phyloP scores from a whole-genome alignment of 2,329 filamentous ascomycete species.

The Xylariaceae sp. region DNA sequence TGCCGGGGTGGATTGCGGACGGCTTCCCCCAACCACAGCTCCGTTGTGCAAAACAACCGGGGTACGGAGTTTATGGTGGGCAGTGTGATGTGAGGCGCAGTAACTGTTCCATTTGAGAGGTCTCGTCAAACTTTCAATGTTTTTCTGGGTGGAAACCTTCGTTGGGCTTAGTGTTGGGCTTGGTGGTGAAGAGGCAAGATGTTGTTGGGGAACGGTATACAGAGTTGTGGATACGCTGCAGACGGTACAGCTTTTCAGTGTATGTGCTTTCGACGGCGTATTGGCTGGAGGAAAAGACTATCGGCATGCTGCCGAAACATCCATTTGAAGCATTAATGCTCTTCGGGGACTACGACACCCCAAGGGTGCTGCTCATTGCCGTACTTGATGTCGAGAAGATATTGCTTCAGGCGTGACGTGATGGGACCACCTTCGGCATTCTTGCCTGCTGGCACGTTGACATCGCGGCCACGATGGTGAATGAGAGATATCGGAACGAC shows the following conservation, averaged over 20 bases:
- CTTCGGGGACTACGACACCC: constrained; percentile 64
- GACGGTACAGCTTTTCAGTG: no score
- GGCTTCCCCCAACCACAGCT: not conserved
- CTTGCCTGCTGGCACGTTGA: constrained; percentile 58
- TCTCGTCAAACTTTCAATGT: no score
- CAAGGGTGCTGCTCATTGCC: constrained; percentile 65
- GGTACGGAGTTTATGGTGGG: not conserved
- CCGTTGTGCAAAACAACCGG: no score
- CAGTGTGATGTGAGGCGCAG: not conserved
- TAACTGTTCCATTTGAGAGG: no score
- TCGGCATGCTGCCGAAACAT: no score
- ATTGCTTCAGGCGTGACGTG: constrained; percentile 61
- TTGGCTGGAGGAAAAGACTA: no score
- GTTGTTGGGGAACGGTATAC: no score
- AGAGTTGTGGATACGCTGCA: no score
- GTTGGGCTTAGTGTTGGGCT: not conserved
- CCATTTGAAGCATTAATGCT: no score
- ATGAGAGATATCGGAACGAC: constrained; percentile 65
- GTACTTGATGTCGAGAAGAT: constrained; percentile 72
- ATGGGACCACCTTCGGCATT: constrained; percentile 50
- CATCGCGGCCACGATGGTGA: constrained; percentile 61
- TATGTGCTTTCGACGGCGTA: no score
- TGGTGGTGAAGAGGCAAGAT: no score
- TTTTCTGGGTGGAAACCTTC: no score
- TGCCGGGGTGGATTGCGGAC: not conserved